These are phyloP conservation scores for Suillus alpinus DNA, from an alignment of 768 basidiomycete species.

Conservation along the genomic window DNA sequence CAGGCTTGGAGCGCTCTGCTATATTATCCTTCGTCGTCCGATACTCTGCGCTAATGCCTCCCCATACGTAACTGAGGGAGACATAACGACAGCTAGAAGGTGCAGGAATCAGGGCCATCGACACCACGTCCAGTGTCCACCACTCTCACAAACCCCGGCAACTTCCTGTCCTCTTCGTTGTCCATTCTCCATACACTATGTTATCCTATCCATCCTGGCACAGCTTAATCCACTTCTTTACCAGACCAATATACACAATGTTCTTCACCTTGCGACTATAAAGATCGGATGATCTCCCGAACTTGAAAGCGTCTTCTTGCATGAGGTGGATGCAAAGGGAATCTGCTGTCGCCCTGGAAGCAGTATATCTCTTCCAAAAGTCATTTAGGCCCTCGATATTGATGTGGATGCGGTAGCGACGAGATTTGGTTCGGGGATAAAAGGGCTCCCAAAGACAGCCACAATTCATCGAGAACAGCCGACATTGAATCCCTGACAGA, in stretches of 20 bases:
- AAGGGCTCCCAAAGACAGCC: neutral
- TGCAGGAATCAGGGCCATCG: conserved; percentile 4
- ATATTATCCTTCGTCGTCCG: conserved; percentile 6
- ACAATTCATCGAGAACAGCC: neutral
- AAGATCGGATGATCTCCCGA: conserved; percentile 6
- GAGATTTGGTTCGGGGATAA: neutral
- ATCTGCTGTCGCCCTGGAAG: conserved; percentile 1
- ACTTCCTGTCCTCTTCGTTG: neutral
- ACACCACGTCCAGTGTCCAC: conserved; percentile 2
- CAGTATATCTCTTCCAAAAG: neutral
- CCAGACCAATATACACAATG: neutral
- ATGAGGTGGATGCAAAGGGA: conserved; percentile 1
- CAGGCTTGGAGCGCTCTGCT: neutral
- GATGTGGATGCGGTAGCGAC: conserved; percentile 2
- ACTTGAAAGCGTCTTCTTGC: conserved; percentile 5
- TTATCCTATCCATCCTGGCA: conserved; percentile 1
- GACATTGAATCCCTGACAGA: no score
- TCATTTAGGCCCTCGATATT: neutral
- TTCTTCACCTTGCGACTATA: conserved; percentile 6
- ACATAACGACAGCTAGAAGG: conserved; percentile 5
- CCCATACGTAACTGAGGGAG: conserved; percentile 10
- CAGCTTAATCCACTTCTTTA: conserved; percentile 8
- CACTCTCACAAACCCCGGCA: conserved; percentile 4
- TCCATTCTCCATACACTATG: conserved; percentile 1
- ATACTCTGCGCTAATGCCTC: conserved; percentile 3